Conservation (phyloP, 345 rosid species). For the Psidium friedrichsthalianum region DNA sequence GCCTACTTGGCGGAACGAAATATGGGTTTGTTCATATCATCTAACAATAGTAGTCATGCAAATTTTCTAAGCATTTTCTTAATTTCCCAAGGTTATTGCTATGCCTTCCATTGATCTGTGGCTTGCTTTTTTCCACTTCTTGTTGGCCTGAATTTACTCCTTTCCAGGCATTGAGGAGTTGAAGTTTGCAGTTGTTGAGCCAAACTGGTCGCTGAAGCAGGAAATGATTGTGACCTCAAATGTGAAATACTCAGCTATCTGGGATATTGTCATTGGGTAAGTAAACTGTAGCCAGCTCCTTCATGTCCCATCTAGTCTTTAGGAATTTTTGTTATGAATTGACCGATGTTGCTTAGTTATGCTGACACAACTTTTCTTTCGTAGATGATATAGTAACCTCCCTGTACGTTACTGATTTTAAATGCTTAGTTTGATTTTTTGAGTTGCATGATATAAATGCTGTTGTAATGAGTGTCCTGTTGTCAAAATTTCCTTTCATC, state of each 20-base stretch:
- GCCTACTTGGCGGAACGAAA: background rate
- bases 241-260: constrained; percentile 48
- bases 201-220: constrained; percentile 62
- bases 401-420: background rate
- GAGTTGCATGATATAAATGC: background rate
- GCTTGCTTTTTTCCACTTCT: background rate
- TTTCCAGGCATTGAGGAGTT: constrained; percentile 68
- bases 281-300: constrained; percentile 11
- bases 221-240: constrained; percentile 51
- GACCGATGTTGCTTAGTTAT: background rate
- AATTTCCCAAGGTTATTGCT: constrained; percentile 3
- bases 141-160: background rate
- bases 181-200: constrained; percentile 51
- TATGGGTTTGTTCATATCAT: background rate
- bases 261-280: constrained; percentile 45
- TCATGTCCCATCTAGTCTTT: background rate
- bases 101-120: constrained; percentile 3
- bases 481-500: background rate
- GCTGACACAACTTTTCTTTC: background rate
- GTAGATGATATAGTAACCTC: background rate
- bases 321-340: background rate
- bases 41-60: background rate
- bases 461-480: background rate
- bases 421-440: background rate
- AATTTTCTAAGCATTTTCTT: background rate